Conservation (phyloP, 2,329 filamentous ascomycete species). For the Blumeriella jaapii region DNA sequence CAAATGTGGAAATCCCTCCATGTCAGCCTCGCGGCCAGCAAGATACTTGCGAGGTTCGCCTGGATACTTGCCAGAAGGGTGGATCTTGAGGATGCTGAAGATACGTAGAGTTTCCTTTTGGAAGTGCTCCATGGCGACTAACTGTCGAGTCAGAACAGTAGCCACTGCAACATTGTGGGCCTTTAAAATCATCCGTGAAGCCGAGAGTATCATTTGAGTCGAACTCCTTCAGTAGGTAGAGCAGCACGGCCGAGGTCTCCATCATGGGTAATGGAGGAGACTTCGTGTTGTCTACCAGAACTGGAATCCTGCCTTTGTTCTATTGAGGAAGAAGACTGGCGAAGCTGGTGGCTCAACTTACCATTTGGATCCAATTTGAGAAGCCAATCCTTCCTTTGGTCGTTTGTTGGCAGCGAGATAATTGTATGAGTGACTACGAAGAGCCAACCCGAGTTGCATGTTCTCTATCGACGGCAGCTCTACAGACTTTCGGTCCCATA, state of each 20-base stretch:
- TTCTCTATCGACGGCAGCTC: slow-evolving; percentile 29
- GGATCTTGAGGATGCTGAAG: slow-evolving; percentile 44
- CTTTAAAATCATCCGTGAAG: slow-evolving; percentile 40
- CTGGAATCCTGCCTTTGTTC: slow-evolving; percentile 34
- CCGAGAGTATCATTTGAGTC: slow-evolving; percentile 39
- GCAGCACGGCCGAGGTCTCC: slow-evolving; percentile 40
- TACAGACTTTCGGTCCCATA: slow-evolving; percentile 39
- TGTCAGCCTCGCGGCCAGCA: slow-evolving; percentile 37
- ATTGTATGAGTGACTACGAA: slow-evolving; percentile 9
- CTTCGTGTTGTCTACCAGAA: slow-evolving; percentile 38
- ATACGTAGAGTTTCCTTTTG: slow-evolving; percentile 39
- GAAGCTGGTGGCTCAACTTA: too few species aligned
- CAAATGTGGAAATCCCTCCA: slow-evolving; percentile 38
- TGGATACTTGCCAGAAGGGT: slow-evolving; percentile 38
- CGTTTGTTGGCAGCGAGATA: slow-evolving; percentile 22
- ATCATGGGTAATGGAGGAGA: slow-evolving; percentile 38
- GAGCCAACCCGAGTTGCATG: not conserved
- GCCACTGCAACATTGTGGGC: slow-evolving; percentile 39
- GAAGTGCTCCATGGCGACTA: slow-evolving; percentile 38
- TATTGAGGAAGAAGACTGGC: too few species aligned
- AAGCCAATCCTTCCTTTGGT: slow-evolving; percentile 32
- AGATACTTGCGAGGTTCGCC: slow-evolving; percentile 39
- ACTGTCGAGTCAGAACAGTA: slow-evolving; percentile 42
- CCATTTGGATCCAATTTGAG: slow-evolving; percentile 36
- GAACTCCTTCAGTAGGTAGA: slow-evolving; percentile 38